A percentile compares a stretch with the other conserved stretches of the same genome.
These are phyloP conservation scores for Pholiota molesta DNA, from an alignment of 768 basidiomycete species.

Conservation along the genomic window DNA sequence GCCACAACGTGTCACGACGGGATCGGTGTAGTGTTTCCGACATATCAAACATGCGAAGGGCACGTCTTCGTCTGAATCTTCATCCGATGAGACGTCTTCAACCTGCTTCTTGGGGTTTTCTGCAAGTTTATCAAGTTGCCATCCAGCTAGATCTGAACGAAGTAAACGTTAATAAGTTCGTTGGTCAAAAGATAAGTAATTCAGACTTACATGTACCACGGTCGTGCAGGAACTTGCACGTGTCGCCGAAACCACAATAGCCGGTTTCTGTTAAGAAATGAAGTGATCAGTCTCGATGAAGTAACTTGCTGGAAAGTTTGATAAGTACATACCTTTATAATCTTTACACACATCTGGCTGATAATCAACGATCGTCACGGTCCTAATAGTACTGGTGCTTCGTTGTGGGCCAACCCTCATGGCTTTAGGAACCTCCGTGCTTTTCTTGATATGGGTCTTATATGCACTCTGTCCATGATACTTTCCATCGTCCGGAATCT, in stretches of 20 bases:
- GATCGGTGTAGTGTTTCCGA: slow-evolving; percentile 92
- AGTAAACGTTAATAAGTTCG: slow-evolving; percentile 12
- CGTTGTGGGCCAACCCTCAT: slow-evolving; percentile 86
- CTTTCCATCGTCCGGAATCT: slow-evolving; percentile 78
- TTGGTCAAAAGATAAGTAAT: slow-evolving; percentile 8
- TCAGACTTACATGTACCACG: slow-evolving; percentile 83
- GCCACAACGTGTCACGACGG: slow-evolving; percentile 93
- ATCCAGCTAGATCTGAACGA: slow-evolving; percentile 84
- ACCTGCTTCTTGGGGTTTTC: slow-evolving; percentile 69
- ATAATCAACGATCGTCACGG: slow-evolving; percentile 95
- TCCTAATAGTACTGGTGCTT: slow-evolving; percentile 81
- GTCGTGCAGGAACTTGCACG: slow-evolving; percentile 98
- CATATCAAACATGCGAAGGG: slow-evolving; percentile 99
- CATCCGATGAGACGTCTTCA: slow-evolving; percentile 62
- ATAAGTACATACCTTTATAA: slow-evolving; percentile 81
- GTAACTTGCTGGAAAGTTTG: background rate
- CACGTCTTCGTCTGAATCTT: slow-evolving; percentile 81
- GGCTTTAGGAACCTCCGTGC: slow-evolving; percentile 81
- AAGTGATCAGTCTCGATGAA: slow-evolving; percentile 6
- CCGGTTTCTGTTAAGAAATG: slow-evolving; percentile 76
- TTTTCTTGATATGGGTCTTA: slow-evolving; percentile 78
- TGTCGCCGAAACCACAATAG: slow-evolving; percentile 98
- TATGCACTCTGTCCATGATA: slow-evolving; percentile 89
- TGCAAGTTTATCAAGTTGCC: slow-evolving; percentile 96
- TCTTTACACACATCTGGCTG: slow-evolving; percentile 99